These are phyloP conservation scores for Tricholomella constricta DNA, from an alignment of 768 basidiomycete genomes.

Conservation along the genomic window DNA sequence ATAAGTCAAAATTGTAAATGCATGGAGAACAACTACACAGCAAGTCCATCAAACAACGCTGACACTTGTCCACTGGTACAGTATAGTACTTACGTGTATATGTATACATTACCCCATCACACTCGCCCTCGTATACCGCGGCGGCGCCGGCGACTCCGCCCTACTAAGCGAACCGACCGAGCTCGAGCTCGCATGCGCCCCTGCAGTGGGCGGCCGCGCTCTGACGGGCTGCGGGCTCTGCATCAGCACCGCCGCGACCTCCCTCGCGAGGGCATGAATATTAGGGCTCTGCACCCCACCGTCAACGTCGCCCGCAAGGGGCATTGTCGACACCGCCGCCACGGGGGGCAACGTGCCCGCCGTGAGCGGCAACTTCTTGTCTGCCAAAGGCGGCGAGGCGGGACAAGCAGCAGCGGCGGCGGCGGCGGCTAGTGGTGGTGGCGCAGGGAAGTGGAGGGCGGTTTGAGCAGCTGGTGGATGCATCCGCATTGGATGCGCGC, in stretches of 20 bases:
- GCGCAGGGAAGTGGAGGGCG: neutral
- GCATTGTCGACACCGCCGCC: neutral
- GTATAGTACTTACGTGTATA: no score
- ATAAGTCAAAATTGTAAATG: no score
- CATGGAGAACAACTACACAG: no score
- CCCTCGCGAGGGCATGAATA: conserved; percentile 30
- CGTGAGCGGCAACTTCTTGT: conserved; percentile 1
- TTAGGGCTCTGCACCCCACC: conserved; percentile 2
- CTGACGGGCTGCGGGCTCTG: conserved; percentile 16
- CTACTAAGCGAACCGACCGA: conserved; percentile 4
- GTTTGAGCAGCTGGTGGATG: neutral
- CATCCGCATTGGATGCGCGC: neutral
- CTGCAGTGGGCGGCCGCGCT: neutral
- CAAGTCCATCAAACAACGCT: no score
- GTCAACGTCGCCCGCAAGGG: neutral
- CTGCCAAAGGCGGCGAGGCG: neutral
- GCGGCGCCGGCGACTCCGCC: conserved; percentile 16
- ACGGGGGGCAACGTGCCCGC: neutral
- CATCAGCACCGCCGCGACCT: conserved; percentile 29
- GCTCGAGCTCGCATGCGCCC: neutral
- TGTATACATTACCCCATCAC: neutral
- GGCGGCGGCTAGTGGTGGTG: no score
- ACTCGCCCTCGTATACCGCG: conserved; percentile 13
- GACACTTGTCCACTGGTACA: no score
- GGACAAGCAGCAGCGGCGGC: neutral